Percentiles rank a stretch among this genome's conserved stretches.
Conservation (phyloP, 345 rosid genomes). For the Gossypium ekmanianum region DNA sequence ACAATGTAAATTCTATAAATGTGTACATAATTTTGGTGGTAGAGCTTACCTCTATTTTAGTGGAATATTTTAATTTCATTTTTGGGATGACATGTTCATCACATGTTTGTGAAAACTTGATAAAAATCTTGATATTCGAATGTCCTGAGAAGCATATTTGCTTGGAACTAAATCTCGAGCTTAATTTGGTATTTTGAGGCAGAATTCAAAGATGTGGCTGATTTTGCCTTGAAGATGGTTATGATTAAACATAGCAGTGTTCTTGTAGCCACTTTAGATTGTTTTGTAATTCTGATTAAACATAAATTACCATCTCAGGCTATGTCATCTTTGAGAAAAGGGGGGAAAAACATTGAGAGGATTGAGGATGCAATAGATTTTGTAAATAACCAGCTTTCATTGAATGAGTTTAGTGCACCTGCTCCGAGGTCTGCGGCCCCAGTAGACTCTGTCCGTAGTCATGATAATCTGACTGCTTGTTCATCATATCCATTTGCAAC, state of each 20-base stretch:
- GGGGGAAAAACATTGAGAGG: conserved; percentile 1
- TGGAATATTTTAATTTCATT: not conserved
- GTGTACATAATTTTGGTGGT: not conserved
- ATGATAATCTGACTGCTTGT: conserved; percentile 35
- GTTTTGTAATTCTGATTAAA: not conserved
- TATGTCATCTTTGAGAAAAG: conserved; percentile 8
- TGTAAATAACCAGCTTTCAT: conserved; percentile 10
- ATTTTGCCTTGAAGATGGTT: not conserved
- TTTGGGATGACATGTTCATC: not conserved
- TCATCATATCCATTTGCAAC: conserved; percentile 30
- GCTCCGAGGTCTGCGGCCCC: not conserved
- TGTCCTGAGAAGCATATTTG: not conserved
- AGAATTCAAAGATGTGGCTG: not conserved
- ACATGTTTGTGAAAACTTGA: not conserved
- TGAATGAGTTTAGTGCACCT: not conserved
- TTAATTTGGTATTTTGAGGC: too few species aligned
- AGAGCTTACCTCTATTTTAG: not conserved
- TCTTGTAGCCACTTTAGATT: not conserved
- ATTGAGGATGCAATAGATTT: conserved; percentile 15
- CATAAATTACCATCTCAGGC: conserved; percentile 8
- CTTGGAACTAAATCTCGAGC: not conserved
- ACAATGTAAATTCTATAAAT: not conserved
- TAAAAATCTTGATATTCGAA: not conserved
- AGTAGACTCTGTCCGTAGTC: conserved; percentile 4
- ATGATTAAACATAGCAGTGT: not conserved